Conservation (phyloP, 2,329 filamentous ascomycete genomes). For the Balansia obtecta region DNA sequence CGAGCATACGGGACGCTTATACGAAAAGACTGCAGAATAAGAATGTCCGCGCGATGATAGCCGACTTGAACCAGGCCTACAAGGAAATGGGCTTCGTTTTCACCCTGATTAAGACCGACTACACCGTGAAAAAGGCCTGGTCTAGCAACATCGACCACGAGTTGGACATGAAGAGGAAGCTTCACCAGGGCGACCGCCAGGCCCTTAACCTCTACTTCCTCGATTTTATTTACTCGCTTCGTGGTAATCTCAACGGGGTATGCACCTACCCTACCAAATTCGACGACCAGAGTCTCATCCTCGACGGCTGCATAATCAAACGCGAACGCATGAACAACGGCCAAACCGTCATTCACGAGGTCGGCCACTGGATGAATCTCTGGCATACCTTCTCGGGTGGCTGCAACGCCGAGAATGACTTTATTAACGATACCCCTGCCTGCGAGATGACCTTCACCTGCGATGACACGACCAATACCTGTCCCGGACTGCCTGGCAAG, state of each 20-base stretch:
- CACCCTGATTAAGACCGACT: not conserved
- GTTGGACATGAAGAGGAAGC: slow-evolving; percentile 5
- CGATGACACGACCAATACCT: slow-evolving; percentile 17
- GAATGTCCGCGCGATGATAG: not conserved
- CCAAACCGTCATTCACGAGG: slow-evolving; percentile 21
- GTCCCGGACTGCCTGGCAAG: slow-evolving; percentile 12
- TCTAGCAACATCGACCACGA: not conserved
- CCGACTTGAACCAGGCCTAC: not conserved
- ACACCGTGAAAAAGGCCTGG: slow-evolving; percentile 1
- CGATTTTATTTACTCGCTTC: slow-evolving; percentile 8
- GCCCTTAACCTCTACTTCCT: slow-evolving; percentile 31
- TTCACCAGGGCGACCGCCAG: slow-evolving; percentile 24
- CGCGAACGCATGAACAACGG: slow-evolving; percentile 9
- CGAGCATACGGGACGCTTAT: not conserved
- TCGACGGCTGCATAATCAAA: slow-evolving; percentile 12
- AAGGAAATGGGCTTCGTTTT: not conserved
- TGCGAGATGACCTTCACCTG: slow-evolving; percentile 17
- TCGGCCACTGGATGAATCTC: slow-evolving; percentile 32
- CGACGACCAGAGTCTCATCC: slow-evolving; percentile 11
- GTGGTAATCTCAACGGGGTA: not conserved
- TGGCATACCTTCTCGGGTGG: slow-evolving; percentile 29
- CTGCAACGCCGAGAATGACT: slow-evolving; percentile 20
- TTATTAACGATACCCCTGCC: slow-evolving; percentile 26
- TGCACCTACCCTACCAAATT: not conserved
- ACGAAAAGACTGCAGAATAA: not conserved